phyloP scores from a whole-genome alignment of 176 grass and related monocot genomes.

The Saccharum officinarum region DNA sequence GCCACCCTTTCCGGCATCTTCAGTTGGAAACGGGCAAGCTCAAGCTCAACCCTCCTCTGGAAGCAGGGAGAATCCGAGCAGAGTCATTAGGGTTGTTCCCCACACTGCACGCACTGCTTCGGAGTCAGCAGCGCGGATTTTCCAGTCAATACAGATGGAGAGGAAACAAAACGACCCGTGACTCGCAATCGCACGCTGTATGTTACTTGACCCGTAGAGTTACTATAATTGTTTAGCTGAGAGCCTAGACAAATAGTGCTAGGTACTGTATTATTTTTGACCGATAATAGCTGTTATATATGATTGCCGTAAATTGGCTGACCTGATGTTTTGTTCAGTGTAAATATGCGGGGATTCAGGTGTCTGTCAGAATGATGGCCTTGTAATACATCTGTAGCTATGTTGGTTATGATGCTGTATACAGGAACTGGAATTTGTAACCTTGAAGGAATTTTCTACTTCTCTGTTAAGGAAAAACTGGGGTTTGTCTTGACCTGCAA shows the following conservation, averaged over 20 bases:
- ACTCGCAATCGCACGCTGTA: background rate
- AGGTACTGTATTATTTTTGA: slow-evolving; percentile 13
- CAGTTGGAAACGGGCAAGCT: slow-evolving; percentile 30
- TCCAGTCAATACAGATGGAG: slow-evolving; percentile 84
- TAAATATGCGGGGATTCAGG: slow-evolving; percentile 24
- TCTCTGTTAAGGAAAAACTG: background rate
- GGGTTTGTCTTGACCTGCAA: background rate
- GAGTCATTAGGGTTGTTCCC: slow-evolving; percentile 83
- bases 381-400: background rate
- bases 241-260: slow-evolving; percentile 29
- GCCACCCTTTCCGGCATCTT: slow-evolving; percentile 22
- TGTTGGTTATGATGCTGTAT: background rate
- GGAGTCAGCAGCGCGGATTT: slow-evolving; percentile 77
- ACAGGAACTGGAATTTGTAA: background rate
- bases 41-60: slow-evolving; percentile 34
- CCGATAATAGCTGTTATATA: background rate
- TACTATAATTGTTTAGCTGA: slow-evolving; percentile 23
- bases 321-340: slow-evolving; percentile 5
- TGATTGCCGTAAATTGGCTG: background rate
- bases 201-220: slow-evolving; percentile 25
- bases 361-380: slow-evolving; percentile 14
- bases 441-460: background rate
- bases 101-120: slow-evolving; percentile 68
- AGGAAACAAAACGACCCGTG: slow-evolving; percentile 53
- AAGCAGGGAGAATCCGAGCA: slow-evolving; percentile 42